Base-by-base conservation (phyloP, 768 basidiomycete genomes). In the Dioszegia crocea region DNA sequence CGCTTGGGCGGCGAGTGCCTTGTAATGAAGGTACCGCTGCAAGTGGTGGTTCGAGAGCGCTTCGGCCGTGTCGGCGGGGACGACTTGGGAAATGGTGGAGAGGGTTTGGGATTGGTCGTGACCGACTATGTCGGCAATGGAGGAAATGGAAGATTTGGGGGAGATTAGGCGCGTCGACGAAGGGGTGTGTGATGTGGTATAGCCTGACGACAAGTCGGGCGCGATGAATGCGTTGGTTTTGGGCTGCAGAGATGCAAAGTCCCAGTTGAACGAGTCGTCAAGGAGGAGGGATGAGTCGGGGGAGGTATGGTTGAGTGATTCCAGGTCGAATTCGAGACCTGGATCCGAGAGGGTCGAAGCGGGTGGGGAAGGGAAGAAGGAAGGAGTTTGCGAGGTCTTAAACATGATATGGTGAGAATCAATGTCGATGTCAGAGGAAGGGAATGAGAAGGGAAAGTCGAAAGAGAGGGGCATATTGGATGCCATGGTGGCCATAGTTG, bases 1-100 rank as follows among this genome's bases (percentile, higher is more conserved):
- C 6, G 64, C 67, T 54, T 21, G 40, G 40, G 21, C 40, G 40
- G 14, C 70, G 26, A 72, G 70, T 11, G 61, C 59, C 45, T 64
- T 69, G 64, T 73, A 73, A 51, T 73, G 64, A 16, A 67, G 56
- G 47, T 69, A 70, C n/a, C 71, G 54, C 43, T 68, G 65, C 16
- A 73, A 55, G 47, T 73, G 71, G 31, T 73, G 71, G 39, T 60
- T 61, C 40, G 63, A 64, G 17, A 73, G 57, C 21, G 67, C 66
- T 46, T 69, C 66, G 27, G 63, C 70, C 17, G 65, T 59, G 26
- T 61, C 59, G 23, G 59, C 31, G 14, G 29, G 30, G 17, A 61
- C 59, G 9, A 44, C 21, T 31, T 36, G n/a, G 27, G 36, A 50
- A 21, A 33, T 36, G 48, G 30, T 31, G 24, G 43, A 23, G 21